Percentiles rank a stretch among this genome's conserved stretches.
Conservation (phyloP, 257 asterid species). For the Nicotiana knightiana region DNA sequence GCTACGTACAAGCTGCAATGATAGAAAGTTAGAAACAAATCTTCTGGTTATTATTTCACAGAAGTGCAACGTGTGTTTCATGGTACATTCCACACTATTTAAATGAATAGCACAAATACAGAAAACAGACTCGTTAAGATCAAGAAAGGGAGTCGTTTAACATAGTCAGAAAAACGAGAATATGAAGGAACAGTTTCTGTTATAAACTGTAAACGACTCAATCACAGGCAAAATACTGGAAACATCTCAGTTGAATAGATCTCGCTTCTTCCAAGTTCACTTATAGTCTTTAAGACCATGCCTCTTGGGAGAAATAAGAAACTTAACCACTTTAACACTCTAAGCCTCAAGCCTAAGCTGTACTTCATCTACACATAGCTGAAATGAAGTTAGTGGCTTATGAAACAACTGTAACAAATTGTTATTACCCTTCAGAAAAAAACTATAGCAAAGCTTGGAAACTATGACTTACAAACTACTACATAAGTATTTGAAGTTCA, state of each 20-base stretch:
- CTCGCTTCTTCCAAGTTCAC: neutral
- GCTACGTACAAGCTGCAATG: slow-evolving; percentile 81
- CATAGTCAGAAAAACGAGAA: neutral
- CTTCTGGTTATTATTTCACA: slow-evolving; percentile 4
- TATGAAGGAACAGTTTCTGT: neutral
- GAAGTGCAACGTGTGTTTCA: neutral
- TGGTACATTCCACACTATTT: neutral
- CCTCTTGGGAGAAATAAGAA: neutral
- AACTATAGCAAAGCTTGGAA: neutral
- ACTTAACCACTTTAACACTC: neutral
- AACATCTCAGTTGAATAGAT: neutral
- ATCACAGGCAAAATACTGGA: neutral
- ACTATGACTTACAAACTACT: neutral
- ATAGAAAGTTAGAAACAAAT: neutral
- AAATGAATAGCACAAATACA: neutral
- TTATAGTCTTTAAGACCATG: neutral
- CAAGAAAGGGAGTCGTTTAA: neutral
- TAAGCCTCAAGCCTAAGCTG: neutral
- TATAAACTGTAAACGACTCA: neutral
- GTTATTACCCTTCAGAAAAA: neutral
- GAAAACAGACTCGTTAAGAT: no score
- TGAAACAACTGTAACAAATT: neutral
- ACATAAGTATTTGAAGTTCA: neutral
- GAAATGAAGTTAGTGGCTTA: neutral
- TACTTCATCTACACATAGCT: neutral